A percentile compares a stretch with the other conserved stretches of the same genome.
phyloP scores from a whole-genome alignment of 2,329 filamentous ascomycete genomes.

The Ceratocystis papillata region DNA sequence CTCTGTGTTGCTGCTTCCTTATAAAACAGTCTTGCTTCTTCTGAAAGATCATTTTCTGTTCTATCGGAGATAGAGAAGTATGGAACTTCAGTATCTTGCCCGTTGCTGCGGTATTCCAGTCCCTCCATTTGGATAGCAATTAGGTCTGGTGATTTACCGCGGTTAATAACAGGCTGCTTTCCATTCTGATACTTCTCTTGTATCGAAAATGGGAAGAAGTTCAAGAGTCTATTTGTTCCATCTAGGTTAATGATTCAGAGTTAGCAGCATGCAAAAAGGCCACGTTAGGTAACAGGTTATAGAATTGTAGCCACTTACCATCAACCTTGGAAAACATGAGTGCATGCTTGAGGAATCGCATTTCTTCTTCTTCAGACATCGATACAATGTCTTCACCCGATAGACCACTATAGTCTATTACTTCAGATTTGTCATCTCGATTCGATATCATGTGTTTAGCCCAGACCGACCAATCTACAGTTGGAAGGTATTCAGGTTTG shows the following conservation, averaged over 20 bases:
- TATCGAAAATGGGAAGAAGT: constrained; percentile 18
- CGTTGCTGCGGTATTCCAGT: not conserved
- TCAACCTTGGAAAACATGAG: constrained; percentile 27
- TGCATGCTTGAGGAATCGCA: constrained; percentile 50
- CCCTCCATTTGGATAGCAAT: not conserved
- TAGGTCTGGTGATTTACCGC: not conserved
- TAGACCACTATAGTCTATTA: constrained; percentile 40
- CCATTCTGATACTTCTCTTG: not conserved
- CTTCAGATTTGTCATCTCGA: constrained; percentile 28
- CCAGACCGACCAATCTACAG: constrained; percentile 58
- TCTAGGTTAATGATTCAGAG: not conserved
- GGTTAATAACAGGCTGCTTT: not conserved
- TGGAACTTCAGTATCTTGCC: not conserved
- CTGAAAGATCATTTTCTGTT: constrained; percentile 21
- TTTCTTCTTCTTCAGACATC: constrained; percentile 51
- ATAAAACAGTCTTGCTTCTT: constrained; percentile 23
- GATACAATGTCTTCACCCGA: constrained; percentile 51
- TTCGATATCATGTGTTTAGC: constrained; percentile 33
- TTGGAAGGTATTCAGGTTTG: constrained; percentile 26
- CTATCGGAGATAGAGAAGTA: constrained; percentile 21
- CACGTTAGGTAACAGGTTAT: not conserved
- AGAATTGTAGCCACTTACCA: constrained; percentile 8
- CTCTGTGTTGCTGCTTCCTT: constrained; percentile 19
- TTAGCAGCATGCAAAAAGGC: not conserved
- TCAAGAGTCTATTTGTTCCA: constrained; percentile 7